A percentile compares a stretch with the other conserved stretches of the same genome.
These are phyloP conservation scores for Amyloporia xantha DNA, from an alignment of 768 basidiomycete genomes.

Conservation along the genomic window DNA sequence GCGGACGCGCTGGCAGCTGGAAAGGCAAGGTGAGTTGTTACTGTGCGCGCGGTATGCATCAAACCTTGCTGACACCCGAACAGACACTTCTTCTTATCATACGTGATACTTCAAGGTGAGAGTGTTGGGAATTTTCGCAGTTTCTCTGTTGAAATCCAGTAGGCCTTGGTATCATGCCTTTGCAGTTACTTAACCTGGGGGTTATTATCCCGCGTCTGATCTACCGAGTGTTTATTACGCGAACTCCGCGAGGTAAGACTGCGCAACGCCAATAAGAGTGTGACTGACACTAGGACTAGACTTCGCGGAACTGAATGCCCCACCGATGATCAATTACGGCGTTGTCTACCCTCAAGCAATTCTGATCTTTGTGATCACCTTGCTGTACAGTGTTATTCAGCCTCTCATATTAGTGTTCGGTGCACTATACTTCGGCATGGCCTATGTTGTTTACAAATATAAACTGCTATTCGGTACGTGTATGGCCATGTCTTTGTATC, in stretches of 20 bases:
- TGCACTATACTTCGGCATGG: constrained; percentile 92
- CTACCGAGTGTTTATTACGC: constrained; percentile 68
- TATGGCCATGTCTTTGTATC: background rate
- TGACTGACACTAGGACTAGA: constrained; percentile 40
- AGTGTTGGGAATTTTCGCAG: background rate
- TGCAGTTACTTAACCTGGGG: constrained; percentile 90
- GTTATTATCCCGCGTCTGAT: constrained; percentile 77
- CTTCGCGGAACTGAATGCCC: constrained; percentile 93
- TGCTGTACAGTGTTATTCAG: constrained; percentile 93
- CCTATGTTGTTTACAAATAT: constrained; percentile 97
- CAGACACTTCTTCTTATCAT: constrained; percentile 79
- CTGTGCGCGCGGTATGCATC: background rate
- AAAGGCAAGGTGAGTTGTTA: constrained; percentile 52
- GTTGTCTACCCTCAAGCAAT: constrained; percentile 96
- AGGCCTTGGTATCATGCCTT: constrained; percentile 92
- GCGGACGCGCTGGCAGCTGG: constrained; percentile 77
- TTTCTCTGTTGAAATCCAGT: constrained; percentile 5
- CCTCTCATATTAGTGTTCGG: constrained; percentile 94
- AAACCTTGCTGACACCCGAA: background rate
- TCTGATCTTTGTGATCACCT: constrained; percentile 89
- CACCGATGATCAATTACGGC: constrained; percentile 97
- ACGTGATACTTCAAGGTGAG: constrained; percentile 77
- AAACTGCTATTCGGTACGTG: constrained; percentile 86
- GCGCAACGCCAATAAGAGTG: constrained; percentile 1
- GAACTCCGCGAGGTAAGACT: constrained; percentile 78